Evolutionary conservation across 345 rosid genomes (phyloP).

Genomic region (Angophora floribunda): DNA sequence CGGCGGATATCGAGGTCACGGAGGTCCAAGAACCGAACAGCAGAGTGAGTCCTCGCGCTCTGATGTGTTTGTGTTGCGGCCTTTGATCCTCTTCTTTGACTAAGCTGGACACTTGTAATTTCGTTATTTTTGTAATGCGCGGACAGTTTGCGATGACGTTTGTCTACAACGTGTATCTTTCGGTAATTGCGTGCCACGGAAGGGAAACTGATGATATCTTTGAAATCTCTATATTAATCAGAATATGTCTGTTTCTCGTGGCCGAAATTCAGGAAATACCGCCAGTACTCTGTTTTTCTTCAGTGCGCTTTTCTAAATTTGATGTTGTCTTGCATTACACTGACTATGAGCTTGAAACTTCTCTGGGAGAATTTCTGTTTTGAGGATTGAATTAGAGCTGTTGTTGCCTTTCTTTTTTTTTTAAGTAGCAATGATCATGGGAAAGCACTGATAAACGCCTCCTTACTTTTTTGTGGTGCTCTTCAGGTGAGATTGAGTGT

Average conservation of each 20-base stretch:
- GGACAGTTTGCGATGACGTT: background rate
- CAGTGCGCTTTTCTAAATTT: background rate
- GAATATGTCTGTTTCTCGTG: background rate
- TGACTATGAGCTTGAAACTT: background rate
- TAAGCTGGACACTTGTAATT: background rate
- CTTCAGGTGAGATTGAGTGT: slow-evolving; percentile 61
- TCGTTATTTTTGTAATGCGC: background rate
- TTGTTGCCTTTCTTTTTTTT: background rate
- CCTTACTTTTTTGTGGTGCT: background rate
- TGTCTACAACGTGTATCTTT: background rate
- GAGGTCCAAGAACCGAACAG: slow-evolving; percentile 58
- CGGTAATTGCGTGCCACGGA: background rate
- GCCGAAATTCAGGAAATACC: background rate
- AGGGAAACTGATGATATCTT: background rate
- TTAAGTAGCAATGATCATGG: background rate
- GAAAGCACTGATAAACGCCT: background rate
- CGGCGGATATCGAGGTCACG: slow-evolving; percentile 53
- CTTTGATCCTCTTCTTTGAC: background rate
- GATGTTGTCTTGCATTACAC: background rate
- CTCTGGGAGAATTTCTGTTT: background rate
- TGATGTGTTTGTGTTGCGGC: background rate
- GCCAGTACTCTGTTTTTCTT: background rate
- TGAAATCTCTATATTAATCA: background rate
- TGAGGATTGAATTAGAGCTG: background rate
- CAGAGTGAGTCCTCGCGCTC: slow-evolving; percentile 31